These are phyloP conservation scores for Citrus trifoliata DNA, from an alignment of 345 rosid genomes.

Conservation along the genomic window DNA sequence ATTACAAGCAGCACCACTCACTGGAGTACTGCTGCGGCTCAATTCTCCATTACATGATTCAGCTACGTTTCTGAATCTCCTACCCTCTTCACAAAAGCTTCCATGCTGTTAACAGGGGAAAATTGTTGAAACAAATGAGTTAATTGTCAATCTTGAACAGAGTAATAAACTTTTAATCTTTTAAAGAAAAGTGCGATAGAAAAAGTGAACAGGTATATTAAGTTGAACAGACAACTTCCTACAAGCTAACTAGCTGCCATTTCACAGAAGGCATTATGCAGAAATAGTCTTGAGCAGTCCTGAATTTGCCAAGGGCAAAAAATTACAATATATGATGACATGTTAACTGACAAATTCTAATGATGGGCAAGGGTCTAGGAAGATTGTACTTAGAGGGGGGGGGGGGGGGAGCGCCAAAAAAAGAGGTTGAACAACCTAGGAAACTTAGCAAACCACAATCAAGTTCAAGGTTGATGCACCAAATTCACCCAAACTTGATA, in stretches of 20 bases:
- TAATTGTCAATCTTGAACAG: slow-evolving; percentile 9
- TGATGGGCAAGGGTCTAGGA: neutral
- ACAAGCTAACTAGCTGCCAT: too few relatives aligned
- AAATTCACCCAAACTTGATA: neutral
- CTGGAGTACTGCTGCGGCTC: slow-evolving; percentile 6
- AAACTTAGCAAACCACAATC: neutral
- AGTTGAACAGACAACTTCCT: neutral
- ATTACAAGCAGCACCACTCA: slow-evolving; percentile 2
- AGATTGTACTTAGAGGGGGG: neutral
- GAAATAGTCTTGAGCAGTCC: neutral
- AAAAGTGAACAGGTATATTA: neutral
- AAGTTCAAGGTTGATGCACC: neutral
- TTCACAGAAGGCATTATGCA: neutral
- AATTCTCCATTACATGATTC: slow-evolving; percentile 1
- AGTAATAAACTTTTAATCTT: neutral
- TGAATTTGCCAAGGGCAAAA: neutral
- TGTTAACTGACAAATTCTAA: neutral
- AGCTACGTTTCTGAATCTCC: neutral
- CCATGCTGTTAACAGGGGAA: slow-evolving; percentile 35
- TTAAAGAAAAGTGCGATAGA: neutral
- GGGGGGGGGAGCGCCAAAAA: neutral
- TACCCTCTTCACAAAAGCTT: slow-evolving; percentile 34
- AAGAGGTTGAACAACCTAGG: neutral
- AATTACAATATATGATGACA: neutral
- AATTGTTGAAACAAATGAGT: neutral